Percentiles rank a stretch among this genome's conserved stretches.
Evolutionary conservation across 768 basidiomycete genomes (phyloP).

Genomic region (Rhodotorula sphaerocarpa): DNA sequence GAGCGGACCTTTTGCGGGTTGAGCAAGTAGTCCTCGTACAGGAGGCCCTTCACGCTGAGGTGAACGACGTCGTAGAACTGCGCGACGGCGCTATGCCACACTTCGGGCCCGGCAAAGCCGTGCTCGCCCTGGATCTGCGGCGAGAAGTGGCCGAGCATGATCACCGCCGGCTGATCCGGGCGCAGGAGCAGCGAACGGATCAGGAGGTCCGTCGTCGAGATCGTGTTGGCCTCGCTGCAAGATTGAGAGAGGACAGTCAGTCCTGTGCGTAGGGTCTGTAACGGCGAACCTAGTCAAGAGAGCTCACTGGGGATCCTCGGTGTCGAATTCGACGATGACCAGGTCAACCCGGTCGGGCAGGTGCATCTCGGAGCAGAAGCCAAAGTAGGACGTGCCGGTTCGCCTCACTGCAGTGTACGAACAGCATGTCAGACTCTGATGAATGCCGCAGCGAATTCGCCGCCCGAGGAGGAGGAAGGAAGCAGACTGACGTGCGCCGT

Average conservation of each 20-base stretch:
- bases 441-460: no score
- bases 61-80: conserved; percentile 98
- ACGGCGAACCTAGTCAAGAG: no score
- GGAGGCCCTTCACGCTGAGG: conserved; percentile 69
- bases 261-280: background rate
- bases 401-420: conserved; percentile 53
- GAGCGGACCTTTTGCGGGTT: conserved; percentile 56
- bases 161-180: conserved; percentile 80
- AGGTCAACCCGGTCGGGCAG: conserved; percentile 89
- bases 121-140: conserved; percentile 69
- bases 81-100: conserved; percentile 79
- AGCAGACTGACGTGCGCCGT: conserved; percentile 58
- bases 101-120: conserved; percentile 83
- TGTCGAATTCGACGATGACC: conserved; percentile 88
- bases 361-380: conserved; percentile 85
- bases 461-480: background rate
- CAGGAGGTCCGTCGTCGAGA: conserved; percentile 79
- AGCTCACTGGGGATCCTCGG: conserved; percentile 79
- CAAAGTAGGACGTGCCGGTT: conserved; percentile 89
- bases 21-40: conserved; percentile 73
- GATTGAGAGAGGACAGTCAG: no score
- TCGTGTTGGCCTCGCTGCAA: conserved; percentile 64
- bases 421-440: no score
- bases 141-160: conserved; percentile 90
- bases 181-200: conserved; percentile 83